Base-by-base conservation (phyloP, 257 asterid species). In the Nicotiana undulata region DNA sequence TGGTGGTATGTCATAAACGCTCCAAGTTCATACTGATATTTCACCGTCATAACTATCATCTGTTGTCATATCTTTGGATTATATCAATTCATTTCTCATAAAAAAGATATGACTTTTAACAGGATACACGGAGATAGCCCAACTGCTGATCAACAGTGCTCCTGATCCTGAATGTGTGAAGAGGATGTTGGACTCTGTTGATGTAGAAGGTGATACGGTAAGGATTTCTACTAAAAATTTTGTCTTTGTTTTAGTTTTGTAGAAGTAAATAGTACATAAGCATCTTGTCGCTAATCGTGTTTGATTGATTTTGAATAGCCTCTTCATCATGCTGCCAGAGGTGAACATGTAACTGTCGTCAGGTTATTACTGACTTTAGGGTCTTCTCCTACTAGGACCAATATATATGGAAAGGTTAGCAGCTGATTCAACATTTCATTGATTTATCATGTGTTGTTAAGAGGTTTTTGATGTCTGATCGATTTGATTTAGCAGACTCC, bases 281-380 rank as follows among this genome's bases (percentile, higher is more conserved):
- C 13, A 46, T 18, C 40, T 16, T 76, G 55, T 80, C 10, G 13
- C 53, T 75, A 81, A 59, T 81, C 9, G n/a, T 72, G 55, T 81
- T 28, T 82, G 40, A 31, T 49, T 74, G 78, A 74, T 24, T 46
- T 74, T 74, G 78, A 74, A 63, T 76, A 92, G 98, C 97, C 98
- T 81, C 97, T 94, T 63, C 98, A 92, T 82, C 94, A 92, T 88
- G 98, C 98, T 79, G 97, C 94, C 56, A 88, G 97, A 86, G 97
- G 98, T 3, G 97, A 94, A 84, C 89, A 89, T 72, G 87, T 55
- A 63, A 82, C 85, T 84, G 89, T 86, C 37, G 75, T 94, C 32
- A 84, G 87, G 63, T 77, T 94, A 83, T 84, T 92, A 88, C 87
- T 91, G 34, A 83, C 90, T 67, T 83, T 82, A 58, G 97, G 98